Evolutionary conservation across 2,329 filamentous ascomycete species (phyloP).

Genomic region (Gnomoniopsis smithogilvyi): DNA sequence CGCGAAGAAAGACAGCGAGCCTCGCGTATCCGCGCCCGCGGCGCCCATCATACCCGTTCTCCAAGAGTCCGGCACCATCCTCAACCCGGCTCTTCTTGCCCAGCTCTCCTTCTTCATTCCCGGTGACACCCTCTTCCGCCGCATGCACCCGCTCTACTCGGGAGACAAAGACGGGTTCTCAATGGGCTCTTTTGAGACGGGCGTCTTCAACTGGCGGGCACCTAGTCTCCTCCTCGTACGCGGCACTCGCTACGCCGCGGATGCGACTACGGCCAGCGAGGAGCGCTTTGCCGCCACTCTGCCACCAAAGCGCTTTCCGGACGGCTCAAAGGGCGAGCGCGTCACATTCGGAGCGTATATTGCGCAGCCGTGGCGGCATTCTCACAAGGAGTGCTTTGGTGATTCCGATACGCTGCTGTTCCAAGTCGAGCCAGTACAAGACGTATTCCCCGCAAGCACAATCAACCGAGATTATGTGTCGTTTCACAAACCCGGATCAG

Average conservation of each 20-base stretch:
- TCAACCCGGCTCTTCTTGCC: slow-evolving; percentile 61
- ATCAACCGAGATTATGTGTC: slow-evolving; percentile 66
- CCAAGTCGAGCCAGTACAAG: slow-evolving; percentile 68
- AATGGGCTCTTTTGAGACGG: slow-evolving; percentile 72
- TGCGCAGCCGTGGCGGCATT: slow-evolving; percentile 65
- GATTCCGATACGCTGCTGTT: slow-evolving; percentile 63
- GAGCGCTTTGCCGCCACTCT: slow-evolving; percentile 60
- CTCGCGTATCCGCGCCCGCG: not conserved
- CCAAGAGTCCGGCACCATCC: slow-evolving; percentile 54
- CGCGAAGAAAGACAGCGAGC: slow-evolving; percentile 39
- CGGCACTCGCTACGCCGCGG: slow-evolving; percentile 52
- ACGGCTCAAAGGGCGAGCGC: slow-evolving; percentile 34
- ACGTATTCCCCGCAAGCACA: slow-evolving; percentile 64
- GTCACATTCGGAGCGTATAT: slow-evolving; percentile 68
- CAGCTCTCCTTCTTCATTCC: slow-evolving; percentile 74
- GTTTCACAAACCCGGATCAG: slow-evolving; percentile 56
- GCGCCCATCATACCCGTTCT: slow-evolving; percentile 38
- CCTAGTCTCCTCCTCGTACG: slow-evolving; percentile 70
- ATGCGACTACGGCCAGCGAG: slow-evolving; percentile 37
- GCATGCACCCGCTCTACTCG: slow-evolving; percentile 65
- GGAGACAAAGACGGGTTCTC: slow-evolving; percentile 71
- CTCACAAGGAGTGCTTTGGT: slow-evolving; percentile 66
- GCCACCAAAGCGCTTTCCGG: slow-evolving; percentile 58
- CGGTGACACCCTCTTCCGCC: slow-evolving; percentile 60
- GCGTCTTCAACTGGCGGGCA: slow-evolving; percentile 74